Evolutionary conservation across 2,329 filamentous ascomycete species (phyloP), one percentile per base, ranked within the genome.

Genomic region (Fusarium xylarioides): DNA sequence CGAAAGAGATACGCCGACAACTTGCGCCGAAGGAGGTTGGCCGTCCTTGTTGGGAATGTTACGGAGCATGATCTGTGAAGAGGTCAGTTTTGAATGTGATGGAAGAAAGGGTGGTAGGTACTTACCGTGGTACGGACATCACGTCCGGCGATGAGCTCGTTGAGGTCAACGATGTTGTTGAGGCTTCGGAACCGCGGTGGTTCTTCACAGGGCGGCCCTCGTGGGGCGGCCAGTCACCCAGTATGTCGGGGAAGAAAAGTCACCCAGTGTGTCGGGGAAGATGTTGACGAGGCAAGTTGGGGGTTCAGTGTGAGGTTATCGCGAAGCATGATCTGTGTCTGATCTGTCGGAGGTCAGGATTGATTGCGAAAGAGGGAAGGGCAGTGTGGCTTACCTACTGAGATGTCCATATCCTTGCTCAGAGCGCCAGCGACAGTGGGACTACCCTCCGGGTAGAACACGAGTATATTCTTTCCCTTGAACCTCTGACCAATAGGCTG

Each of bases 11-110:
- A 92, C 87, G 78, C 98, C 93, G 21, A 98, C 86, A 68, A 97
- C 91, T 2, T 86, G 83, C 85, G 44, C 97, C 96, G 32, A 98
- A 84, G 92, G 91, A 3, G 87, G 84, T 82, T 94, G 90, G 77
- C 94, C 90, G 65, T 97, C 91, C 77, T 95, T 94, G 83, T 97
- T 97, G 5, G 95, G 95, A 50, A 98, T 95, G 80, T 97, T 98
- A 50, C 95, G 92, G 40, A 98, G 83, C 95, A 98, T 98, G 74
- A 50, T 50, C 47, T 50, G 16, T 34, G 4, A 23, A 23, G 47
- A 19, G 30, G 47, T 58, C n/a, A 53, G 49, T 21, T 38, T 23
- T 26, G 21, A 6, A 5, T 11, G 7, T 26, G 30, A 19, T 19
- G 30, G 9, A 53, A 37, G 34, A 6, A 10, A 7, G 34, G 14